phyloP scores from a whole-genome alignment of 2,329 filamentous ascomycete species.

The Zymoseptoria crescenta region DNA sequence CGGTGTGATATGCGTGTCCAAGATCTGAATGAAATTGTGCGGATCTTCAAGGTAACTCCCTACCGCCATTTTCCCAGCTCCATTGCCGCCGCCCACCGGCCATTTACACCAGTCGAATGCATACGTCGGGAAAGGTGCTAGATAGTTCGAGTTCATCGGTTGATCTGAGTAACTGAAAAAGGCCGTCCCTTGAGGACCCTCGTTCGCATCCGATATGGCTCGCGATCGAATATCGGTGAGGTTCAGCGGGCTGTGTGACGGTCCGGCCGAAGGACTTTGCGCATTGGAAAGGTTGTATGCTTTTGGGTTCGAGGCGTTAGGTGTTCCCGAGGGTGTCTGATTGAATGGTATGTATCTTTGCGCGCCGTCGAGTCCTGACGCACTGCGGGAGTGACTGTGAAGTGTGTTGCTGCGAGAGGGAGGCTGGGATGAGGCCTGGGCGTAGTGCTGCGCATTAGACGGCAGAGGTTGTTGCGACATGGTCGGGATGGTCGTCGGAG shows the following conservation, averaged over 20 bases:
- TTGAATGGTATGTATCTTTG: constrained; percentile 56
- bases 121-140: constrained; percentile 91
- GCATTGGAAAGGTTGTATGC: constrained; percentile 53
- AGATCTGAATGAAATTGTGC: constrained; percentile 98
- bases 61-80: constrained; percentile 85
- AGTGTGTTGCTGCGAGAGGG: constrained; percentile 56
- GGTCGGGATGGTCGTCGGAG: constrained; percentile 50
- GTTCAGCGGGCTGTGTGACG: constrained; percentile 80
- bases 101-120: constrained; percentile 99
- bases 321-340: constrained; percentile 53
- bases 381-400: constrained; percentile 64
- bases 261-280: constrained; percentile 51
- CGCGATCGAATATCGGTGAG: constrained; percentile 86
- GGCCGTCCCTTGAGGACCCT: constrained; percentile 55
- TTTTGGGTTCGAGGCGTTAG: constrained; percentile 33
- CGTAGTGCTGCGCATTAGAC: constrained; percentile 52
- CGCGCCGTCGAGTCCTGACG: constrained; percentile 43
- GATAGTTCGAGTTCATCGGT: constrained; percentile 77
- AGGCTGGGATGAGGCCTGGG: constrained; percentile 23
- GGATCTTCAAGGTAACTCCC: constrained; percentile 97
- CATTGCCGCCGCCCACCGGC: constrained; percentile 65
- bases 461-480: constrained; percentile 43
- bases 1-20: constrained; percentile 73
- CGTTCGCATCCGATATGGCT: constrained; percentile 71
- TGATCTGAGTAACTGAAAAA: constrained; percentile 59